Base-by-base conservation (phyloP, 345 rosid genomes). In the Salix brachista region DNA sequence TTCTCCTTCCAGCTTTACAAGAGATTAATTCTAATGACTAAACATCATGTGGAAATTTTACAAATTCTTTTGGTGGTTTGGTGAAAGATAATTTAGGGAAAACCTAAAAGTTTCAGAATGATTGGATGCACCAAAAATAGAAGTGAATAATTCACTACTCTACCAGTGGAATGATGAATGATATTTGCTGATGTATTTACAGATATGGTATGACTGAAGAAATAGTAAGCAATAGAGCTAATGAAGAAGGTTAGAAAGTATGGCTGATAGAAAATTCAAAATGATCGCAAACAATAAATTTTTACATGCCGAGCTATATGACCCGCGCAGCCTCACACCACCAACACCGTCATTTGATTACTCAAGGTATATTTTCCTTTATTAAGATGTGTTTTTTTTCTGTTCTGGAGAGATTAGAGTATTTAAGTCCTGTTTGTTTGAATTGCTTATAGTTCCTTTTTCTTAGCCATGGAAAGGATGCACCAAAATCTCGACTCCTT, bases 291-390 rank as follows among this genome's bases (percentile, higher is more conserved):
- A 79, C 72, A 75, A 74, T 74, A 74, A 81, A 34, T 82, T 73
- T 77, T 70, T 77, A 44, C 65, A 36, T 56, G 78, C 70, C n/a
- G 86, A 80, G 50, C 65, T 79, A 2, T 75, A 77, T 62, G 77
- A 87, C 73, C 70, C 75, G 32, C 74, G 66, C 44, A 79, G 79
- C 78, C 79, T 82, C 28, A 83, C 77, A 18, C 91, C 88, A 34
- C n/a, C 73, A 62, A 87, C 92, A 16, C 90, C 94, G 65, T 81
- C 86, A 74, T 73, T 87, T 68, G 83, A 84, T 44, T 80, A 66
- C 74, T 83, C 88, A 46, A 82, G 83, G 92, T 89, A 84, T 74
- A 81, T 74, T 34, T 66, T 69, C 60, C 56, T 26, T 37, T 52
- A 50, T 70, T 72, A 65, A 58, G 46, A n/a, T 71, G 42, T 62